phyloP scores from a whole-genome alignment of 352 stramenopile genomes.

The Globisporangium orthogonon region DNA sequence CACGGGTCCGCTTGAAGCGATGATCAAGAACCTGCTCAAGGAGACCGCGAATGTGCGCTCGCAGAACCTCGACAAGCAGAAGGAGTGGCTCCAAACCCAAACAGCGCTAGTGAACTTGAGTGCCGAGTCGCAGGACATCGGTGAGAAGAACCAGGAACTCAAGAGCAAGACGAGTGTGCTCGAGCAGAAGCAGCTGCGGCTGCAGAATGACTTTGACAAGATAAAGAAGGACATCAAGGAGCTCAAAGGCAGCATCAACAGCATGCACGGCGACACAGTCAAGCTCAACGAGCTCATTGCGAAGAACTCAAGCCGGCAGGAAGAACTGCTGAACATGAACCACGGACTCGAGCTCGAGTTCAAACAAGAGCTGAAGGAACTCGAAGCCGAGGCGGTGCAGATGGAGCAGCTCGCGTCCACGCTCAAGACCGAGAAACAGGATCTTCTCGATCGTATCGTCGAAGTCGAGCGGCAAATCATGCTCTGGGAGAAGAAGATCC shows the following conservation, averaged over 20 bases:
- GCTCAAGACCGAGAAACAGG: slow-evolving; percentile 82
- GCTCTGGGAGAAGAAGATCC: slow-evolving; percentile 96
- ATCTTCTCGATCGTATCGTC: slow-evolving; percentile 86
- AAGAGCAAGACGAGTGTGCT: slow-evolving; percentile 88
- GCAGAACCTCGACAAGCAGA: slow-evolving; percentile 78
- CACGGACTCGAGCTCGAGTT: slow-evolving; percentile 89
- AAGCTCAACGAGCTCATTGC: slow-evolving; percentile 93
- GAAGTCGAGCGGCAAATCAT: slow-evolving; percentile 91
- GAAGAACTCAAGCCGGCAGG: slow-evolving; percentile 71
- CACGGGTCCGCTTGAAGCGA: slow-evolving; percentile 91
- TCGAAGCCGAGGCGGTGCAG: slow-evolving; percentile 71
- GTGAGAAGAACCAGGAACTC: slow-evolving; percentile 87
- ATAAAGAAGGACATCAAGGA: slow-evolving; percentile 84
- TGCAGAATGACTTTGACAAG: slow-evolving; percentile 77
- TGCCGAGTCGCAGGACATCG: slow-evolving; percentile 83
- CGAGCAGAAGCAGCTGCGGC: slow-evolving; percentile 85
- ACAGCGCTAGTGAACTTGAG: slow-evolving; percentile 86
- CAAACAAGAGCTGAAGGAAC: slow-evolving; percentile 86
- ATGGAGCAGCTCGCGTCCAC: slow-evolving; percentile 69
- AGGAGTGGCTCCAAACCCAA: slow-evolving; percentile 89
- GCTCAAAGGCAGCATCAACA: slow-evolving; percentile 51
- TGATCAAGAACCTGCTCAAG: slow-evolving; percentile 90
- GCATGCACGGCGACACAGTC: slow-evolving; percentile 90
- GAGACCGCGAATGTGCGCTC: slow-evolving; percentile 71
- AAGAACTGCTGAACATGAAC: slow-evolving; percentile 85